Base-by-base conservation (phyloP, 2,329 filamentous ascomycete genomes). In the Hypocreales sp. region DNA sequence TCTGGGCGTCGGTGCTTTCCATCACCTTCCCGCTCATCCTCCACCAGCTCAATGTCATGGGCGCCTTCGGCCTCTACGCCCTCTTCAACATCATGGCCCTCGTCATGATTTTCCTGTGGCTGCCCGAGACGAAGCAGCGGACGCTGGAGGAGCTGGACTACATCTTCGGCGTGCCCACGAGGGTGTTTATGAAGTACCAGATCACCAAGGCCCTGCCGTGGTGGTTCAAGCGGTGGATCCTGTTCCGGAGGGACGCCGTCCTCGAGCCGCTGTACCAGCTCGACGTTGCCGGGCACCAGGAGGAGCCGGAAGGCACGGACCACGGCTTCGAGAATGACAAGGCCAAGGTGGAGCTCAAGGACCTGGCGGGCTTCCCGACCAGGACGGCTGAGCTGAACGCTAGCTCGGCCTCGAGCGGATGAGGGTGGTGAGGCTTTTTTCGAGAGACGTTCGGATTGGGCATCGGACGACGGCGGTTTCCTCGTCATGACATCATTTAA, bases 11-110 rank as follows among this genome's bases (percentile, higher is more conserved):
- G 0, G 63, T 79, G 0, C 51, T 74, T 24, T 63, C 65, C n/a
- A 65, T 79, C 27, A 76, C 70, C 0, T 72, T 74, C 40, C 72
- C 71, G 2, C 54, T 64, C 25, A 62, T 75, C 50, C 48, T 74
- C 9, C 45, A 46, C 3, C 40, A 44, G 8, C 35, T 65, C 1
- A 48, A 51, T 3, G 54, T 60, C 2, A 41, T 60, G 4, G 65
- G 66, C 2, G 58, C 65, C 0, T 71, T 71, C 37, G 54, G 58
- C 2, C 54, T 67, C 27, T 72, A 72, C 35, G 58, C 67, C 0
- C 61, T 56, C 1, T 58, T 71, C 34, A 73, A 73, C 37, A 35
- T 69, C 2, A 35, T 67, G 1, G 67, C 64, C 0, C 51, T 72
- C 14, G 30, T 61, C 20, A 57, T 72, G 49, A 69, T 72, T 22